Base-by-base conservation (phyloP, 257 asterid species). In the Vinca minor region DNA sequence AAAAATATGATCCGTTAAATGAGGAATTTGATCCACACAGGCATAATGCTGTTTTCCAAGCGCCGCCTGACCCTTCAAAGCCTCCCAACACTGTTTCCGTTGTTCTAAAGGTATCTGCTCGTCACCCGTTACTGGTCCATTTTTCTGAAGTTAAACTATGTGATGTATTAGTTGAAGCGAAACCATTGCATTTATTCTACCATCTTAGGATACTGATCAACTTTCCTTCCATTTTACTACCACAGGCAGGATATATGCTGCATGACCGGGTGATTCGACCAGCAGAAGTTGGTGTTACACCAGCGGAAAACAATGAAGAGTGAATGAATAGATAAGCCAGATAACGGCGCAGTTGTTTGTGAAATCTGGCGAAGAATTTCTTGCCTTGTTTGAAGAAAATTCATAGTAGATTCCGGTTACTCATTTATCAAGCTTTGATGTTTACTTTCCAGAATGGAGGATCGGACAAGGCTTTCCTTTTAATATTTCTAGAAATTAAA, bases 21-120 rank as follows among this genome's bases (percentile, higher is more conserved):
- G 97, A 93, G 74, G 93, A 87, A 77, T 93, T 93, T 65, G 95
- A 93, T 66, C 99, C 97, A 26, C 86, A 89, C 78, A 83, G 94
- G 85, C 97, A 89, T 57, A 85, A 80, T 29, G 99, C 99, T 3
- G 90, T 85, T 57, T 93, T 89, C 75, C 96, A 93, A 81, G 95
- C 85, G 55, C 95, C 99, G 6, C n/a, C n/a, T n/a, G 95, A 87
- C 71, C 82, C 95, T 78, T 80, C 94, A 45, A 93, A 87, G 78
- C 89, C 95, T 57, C 83, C 89, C 3, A 85, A 77, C 38, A 85
- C 69, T 42, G 90, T 93, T 50, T 94, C 89, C 49, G 85, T 78
- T 66, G 97, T 91, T 69, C 81, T 93, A 10, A 93, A 93, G 99
- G 99, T 93, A 14, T 45, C 42, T 38, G 42, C 42, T 55, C 20